Evolutionary conservation across 2,329 filamentous ascomycete genomes (phyloP), one percentile per base, ranked within the genome.

Genomic region (Fusarium vanettenii): DNA sequence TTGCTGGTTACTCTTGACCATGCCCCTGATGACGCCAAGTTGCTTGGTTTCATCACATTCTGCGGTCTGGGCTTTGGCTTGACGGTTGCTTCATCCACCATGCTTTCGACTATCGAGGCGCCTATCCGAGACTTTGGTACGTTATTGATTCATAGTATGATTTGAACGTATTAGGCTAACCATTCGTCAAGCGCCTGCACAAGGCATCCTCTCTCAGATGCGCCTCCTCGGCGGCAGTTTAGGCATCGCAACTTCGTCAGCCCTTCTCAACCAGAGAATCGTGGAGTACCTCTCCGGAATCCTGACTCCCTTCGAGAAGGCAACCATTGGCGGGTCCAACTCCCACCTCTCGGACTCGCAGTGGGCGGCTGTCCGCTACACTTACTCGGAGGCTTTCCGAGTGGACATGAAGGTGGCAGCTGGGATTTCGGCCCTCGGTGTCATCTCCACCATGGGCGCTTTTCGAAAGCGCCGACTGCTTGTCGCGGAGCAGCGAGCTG

Each of bases 31-130:
- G 83, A 88, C 70, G 77, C 82, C 2, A 89, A 86, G 72, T 81
- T 86, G 6, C 78, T 89, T 1, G 88, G 88, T 0, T 89, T 87
- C 67, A 76, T 89, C 61, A 82, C 84, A 0, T 86, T 90, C 63
- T 81, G 88, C n/a, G 88, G 88, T 4, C 77, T 90, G 33, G 88
- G 88, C 0, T 89, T 88, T 69, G 88, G 88, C 0, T 74, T 89
- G 39, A 84, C 85, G 4, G 85, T 87, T 3, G 81, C 87, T 2
- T 83, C 84, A 3, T 82, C 86, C 4, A 89, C 87, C 1, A 87
- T 89, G 73, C 71, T 88, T 18, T 84, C 85, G 2, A 74, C 76
- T 3, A 71, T 83, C 3, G 86, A 87, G 72, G 82, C 86, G 14
- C 82, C 86, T 0, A 79, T 84, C 14, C 77, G 79, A 33, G 85